Evolutionary conservation across 192 early-diverging fungal species (phyloP).

Genomic region (Pilobolus umbonatus): DNA sequence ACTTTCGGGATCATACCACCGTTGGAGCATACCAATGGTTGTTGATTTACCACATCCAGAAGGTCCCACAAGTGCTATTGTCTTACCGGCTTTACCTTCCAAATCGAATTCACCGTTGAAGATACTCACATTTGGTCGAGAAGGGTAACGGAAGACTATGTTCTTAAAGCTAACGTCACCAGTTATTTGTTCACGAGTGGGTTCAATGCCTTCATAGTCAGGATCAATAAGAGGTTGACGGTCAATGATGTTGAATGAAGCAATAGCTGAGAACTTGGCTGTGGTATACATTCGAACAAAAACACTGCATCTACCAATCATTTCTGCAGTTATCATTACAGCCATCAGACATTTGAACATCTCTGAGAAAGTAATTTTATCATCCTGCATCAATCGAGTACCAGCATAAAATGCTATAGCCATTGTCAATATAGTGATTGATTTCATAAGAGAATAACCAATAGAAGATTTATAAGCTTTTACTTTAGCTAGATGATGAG

Average conservation of each 20-base stretch:
- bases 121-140: constrained; percentile 55
- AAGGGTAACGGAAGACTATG: constrained; percentile 61
- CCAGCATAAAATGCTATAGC: constrained; percentile 70
- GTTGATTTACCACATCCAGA: constrained; percentile 86
- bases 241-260: constrained; percentile 67
- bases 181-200: constrained; percentile 12
- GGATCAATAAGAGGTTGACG: constrained; percentile 67
- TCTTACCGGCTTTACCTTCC: constrained; percentile 59
- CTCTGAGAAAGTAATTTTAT: constrained; percentile 4
- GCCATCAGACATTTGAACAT: constrained; percentile 20
- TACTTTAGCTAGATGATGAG: constrained; percentile 61
- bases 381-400: constrained; percentile 26
- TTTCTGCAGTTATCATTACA: constrained; percentile 29
- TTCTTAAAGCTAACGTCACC: constrained; percentile 39
- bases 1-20: constrained; percentile 69
- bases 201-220: constrained; percentile 34
- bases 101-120: constrained; percentile 35
- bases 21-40: constrained; percentile 58
- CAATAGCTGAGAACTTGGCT: constrained; percentile 71
- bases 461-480: constrained; percentile 61
- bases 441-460: constrained; percentile 69
- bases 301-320: constrained; percentile 57
- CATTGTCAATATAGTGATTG: constrained; percentile 67
- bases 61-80: constrained; percentile 81
- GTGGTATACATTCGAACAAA: constrained; percentile 72